Evolutionary conservation across 2,329 filamentous ascomycete genomes (phyloP), one percentile per base, ranked within the genome.

Genomic region (Camptophora hylomeconis): DNA sequence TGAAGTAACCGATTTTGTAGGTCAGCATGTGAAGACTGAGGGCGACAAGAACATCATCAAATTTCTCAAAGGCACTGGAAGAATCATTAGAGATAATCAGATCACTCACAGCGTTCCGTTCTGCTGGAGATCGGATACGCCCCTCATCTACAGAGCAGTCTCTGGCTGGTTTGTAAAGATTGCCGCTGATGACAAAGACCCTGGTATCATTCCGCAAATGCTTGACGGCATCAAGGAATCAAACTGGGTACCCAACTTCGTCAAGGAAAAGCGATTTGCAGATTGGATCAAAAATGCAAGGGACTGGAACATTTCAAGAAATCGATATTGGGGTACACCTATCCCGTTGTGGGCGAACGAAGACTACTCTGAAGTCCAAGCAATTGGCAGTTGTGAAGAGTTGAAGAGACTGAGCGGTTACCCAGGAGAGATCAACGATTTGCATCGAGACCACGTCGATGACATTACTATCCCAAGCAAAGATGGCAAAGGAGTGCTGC

Each of bases 141-240:
- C 81, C 9, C 65, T 92, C 30, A 89, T 92, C 45, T 86, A 89
- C 56, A 72, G 79, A 39, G 80, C 83, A n/a, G 80, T 92, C 8
- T 80, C 83, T 6, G 81, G 81, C 1, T 92, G 83, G 83, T 92
- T 92, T 52, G 77, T 92, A 45, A 80, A 79, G 49, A 81, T 92
- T 20, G 70, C 79, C 13, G 70, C 77, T 31, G 42, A 40, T 19
- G 38, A 45, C 14, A 42, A 42, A 28, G 37, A 39, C 15, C 36
- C 37, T 8, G 39, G 37, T 25, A 77, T 81, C 41, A 69, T 89
- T 30, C 80, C 82, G 0, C 60, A 83, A 40, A 84, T 92, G 75
- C 61, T 92, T 10, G 67, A 80, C 44, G 86, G 84, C 45, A 82
- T 92, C 31, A 72, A 86, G 46, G 69, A 69, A 11, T 84, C 81